phyloP scores from a whole-genome alignment of 2,329 filamentous ascomycete genomes.

The Phialophora verrucosa region DNA sequence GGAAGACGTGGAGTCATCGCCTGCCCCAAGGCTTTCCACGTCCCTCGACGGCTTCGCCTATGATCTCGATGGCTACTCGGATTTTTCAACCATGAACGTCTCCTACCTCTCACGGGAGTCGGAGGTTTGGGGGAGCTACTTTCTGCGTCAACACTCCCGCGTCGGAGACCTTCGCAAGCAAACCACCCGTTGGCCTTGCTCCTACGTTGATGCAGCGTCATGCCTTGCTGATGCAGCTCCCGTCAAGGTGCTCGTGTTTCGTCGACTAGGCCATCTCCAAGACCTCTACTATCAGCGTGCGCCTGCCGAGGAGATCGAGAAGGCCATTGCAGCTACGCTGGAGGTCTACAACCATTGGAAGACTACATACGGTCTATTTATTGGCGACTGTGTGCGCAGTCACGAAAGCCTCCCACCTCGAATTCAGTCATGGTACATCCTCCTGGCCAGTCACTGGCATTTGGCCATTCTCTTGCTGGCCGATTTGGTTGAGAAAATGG shows the following conservation, averaged over 20 bases:
- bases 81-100: conserved; percentile 18
- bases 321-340: conserved; percentile 55
- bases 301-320: conserved; percentile 52
- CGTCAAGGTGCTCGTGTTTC: conserved; percentile 65
- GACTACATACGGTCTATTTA: conserved; percentile 58
- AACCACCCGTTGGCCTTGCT: conserved; percentile 60
- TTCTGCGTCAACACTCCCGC: conserved; percentile 37
- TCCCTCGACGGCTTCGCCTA: conserved; percentile 6
- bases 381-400: conserved; percentile 57
- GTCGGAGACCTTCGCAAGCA: conserved; percentile 39
- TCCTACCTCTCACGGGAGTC: conserved; percentile 23
- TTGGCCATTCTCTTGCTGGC: conserved; percentile 62
- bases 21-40: conserved; percentile 13
- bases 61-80: conserved; percentile 29
- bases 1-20: conserved; percentile 18
- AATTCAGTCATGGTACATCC: conserved; percentile 66
- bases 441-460: conserved; percentile 64
- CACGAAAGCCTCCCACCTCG: conserved; percentile 59
- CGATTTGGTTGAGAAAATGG: conserved; percentile 60
- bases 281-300: conserved; percentile 54
- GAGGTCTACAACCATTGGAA: conserved; percentile 64
- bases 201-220: conserved; percentile 58
- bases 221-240: conserved; percentile 60
- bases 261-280: conserved; percentile 62
- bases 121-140: conserved; percentile 50